Evolutionary conservation across 208 protist species (phyloP).

Genomic region (Ichthyophonus hoferi): DNA sequence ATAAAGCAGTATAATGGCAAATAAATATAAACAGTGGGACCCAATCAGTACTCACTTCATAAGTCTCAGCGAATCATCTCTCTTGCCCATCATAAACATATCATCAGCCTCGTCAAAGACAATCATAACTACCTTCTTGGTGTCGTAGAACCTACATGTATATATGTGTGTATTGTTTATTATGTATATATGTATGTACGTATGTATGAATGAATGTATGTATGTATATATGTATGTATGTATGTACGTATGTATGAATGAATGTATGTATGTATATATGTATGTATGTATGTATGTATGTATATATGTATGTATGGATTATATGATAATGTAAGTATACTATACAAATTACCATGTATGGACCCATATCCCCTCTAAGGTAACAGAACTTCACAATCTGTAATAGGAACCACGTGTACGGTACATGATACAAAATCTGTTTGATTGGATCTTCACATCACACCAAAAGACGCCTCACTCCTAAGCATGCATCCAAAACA

Average conservation of each 20-base stretch:
- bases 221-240: neutral
- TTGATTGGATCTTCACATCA: no score
- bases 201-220: neutral
- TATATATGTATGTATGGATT: neutral
- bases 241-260: neutral
- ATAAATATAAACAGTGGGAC: no score
- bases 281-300: neutral
- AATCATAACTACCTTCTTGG: neutral
- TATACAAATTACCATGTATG: no score
- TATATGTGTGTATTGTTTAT: neutral
- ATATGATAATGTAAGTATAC: no score
- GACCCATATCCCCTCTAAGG: no score
- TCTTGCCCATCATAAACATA: constrained; percentile 50
- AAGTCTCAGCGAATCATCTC: constrained; percentile 46
- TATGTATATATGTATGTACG: neutral
- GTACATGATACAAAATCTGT: no score
- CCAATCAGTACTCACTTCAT: constrained; percentile 21
- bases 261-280: neutral
- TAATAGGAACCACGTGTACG: no score
- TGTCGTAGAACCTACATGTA: neutral
- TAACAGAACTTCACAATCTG: no score
- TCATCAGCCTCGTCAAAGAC: constrained; percentile 65
- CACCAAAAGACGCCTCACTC: no score
- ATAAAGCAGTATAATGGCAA: no score
- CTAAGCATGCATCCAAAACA: neutral